Percentiles rank a stretch among this genome's conserved stretches.
Conservation (phyloP, 805 yeast species). For the Candida loeiensis region DNA sequence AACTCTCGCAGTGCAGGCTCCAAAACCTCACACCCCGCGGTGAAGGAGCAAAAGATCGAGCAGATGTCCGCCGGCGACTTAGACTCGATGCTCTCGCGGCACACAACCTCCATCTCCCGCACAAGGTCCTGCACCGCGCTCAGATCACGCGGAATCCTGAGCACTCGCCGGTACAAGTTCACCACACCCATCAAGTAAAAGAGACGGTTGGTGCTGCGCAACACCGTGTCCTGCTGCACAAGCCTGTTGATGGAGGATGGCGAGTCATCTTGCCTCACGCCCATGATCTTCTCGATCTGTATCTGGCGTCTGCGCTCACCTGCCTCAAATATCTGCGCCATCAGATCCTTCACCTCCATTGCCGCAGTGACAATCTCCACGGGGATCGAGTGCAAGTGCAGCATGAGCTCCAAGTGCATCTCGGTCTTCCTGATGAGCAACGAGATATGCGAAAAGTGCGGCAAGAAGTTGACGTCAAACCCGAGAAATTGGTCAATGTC, state of each 20-base stretch:
- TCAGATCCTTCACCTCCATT: conserved; percentile 30
- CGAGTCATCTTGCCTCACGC: conserved; percentile 11
- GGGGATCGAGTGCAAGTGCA: conserved; percentile 13
- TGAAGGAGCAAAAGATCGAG: conserved; percentile 51
- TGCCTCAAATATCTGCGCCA: conserved; percentile 17
- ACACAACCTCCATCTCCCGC: conserved; percentile 32
- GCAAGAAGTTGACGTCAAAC: conserved; percentile 59
- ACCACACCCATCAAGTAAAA: conserved; percentile 53
- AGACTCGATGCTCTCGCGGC: conserved; percentile 39
- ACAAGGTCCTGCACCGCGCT: conserved; percentile 47
- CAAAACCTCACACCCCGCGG: conserved; percentile 56
- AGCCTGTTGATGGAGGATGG: conserved; percentile 19
- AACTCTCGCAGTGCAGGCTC: conserved; percentile 33
- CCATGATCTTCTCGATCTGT: conserved; percentile 20
- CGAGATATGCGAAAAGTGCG: conserved; percentile 51
- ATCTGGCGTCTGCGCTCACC: conserved; percentile 28
- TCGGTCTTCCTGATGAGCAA: conserved; percentile 30
- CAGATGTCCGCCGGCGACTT: conserved; percentile 53
- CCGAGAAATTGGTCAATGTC: conserved; percentile 65
- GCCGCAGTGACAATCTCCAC: conserved; percentile 30
- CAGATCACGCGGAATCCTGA: conserved; percentile 45
- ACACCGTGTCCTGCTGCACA: conserved; percentile 29
- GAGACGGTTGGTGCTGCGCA: conserved; percentile 48
- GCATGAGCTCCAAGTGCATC: conserved; percentile 8
- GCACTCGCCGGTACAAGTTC: conserved; percentile 55